Evolutionary conservation across 2,329 filamentous ascomycete species (phyloP), one percentile per base, ranked within the genome.

Genomic region (Monosporascus cannonballus): DNA sequence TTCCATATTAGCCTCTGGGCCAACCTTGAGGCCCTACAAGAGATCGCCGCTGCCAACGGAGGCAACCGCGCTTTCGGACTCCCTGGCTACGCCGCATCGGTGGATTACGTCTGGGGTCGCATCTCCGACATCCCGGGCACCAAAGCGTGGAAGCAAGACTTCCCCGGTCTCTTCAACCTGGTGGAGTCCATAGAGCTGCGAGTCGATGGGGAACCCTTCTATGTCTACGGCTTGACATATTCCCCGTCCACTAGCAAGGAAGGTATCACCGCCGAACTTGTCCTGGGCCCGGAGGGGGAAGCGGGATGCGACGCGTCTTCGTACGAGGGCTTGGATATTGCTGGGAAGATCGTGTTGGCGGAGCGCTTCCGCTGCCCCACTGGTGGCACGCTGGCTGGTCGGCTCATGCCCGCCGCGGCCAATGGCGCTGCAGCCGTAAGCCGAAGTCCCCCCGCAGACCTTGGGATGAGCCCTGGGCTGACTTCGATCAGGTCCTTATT

Each of bases 51-150:
- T 47, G 70, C 68, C 38, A 76, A 79, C 57, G 75, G 76, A 1
- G 77, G 76, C 6, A 80, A 80, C 64, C 71, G 76, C 49, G 76
- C 76, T n/a, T 79, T 79, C 56, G 76, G 76, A 20, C 69, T 76
- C 3, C 73, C 76, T 1, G 76, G 76, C 14, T 79, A 75, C 58
- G 70, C 67, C 30, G 75, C 76, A 6, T 78, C 75, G 0, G 73
- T 77, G 27, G 72, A 78, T 48, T 79, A 76, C 59, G 70, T 80
- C 57, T 71, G 73, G 48, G 70, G 69, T n/a, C 69, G 71, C 34
- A 68, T 77, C 7, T 70, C 70, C 30, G 70, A 73, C n/a, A 67
- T 72, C 11, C 56, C 69, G 22, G 64, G 59, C 27, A 64, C 66
- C 7, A 65, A 64, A 24, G 66, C 65, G 24, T 79, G 75, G 73